Percentiles rank a stretch among this genome's conserved stretches.
phyloP scores from a whole-genome alignment of 1,284 basidiomycete species.

The Ustilago sp. region DNA sequence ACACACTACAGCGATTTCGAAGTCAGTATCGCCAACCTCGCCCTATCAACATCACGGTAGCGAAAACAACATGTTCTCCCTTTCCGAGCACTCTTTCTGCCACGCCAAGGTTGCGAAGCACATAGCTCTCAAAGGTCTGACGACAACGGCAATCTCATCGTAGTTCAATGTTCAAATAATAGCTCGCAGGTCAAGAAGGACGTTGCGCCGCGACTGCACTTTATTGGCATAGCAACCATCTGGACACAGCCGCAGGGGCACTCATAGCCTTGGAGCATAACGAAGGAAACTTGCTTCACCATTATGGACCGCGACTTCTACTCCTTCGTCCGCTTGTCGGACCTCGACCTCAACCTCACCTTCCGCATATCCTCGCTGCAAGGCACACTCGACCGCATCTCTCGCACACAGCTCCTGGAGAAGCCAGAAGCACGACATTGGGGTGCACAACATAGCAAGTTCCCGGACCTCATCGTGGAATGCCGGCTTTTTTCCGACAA shows the following conservation, averaged over 20 bases:
- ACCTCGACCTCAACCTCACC: slow-evolving; percentile 53
- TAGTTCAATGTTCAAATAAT: too few relatives aligned
- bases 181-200: too few relatives aligned
- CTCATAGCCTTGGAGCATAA: background rate
- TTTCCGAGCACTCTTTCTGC: too few relatives aligned
- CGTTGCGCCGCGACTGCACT: too few relatives aligned
- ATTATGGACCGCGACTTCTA: slow-evolving; percentile 65
- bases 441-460: slow-evolving; percentile 70
- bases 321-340: slow-evolving; percentile 62
- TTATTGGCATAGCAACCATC: too few relatives aligned
- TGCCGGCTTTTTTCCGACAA: slow-evolving; percentile 92
- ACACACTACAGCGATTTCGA: too few relatives aligned
- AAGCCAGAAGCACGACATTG: slow-evolving; percentile 45
- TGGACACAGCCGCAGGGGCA: background rate
- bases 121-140: too few relatives aligned
- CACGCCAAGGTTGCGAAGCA: too few relatives aligned
- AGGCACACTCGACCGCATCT: slow-evolving; percentile 48
- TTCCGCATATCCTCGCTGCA: slow-evolving; percentile 59
- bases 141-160: too few relatives aligned
- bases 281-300: background rate
- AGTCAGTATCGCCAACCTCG: too few relatives aligned
- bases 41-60: too few relatives aligned
- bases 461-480: slow-evolving; percentile 91
- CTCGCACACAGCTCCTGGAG: slow-evolving; percentile 45
- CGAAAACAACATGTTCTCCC: too few relatives aligned